Evolutionary conservation across 2,329 filamentous ascomycete genomes (phyloP), one percentile per base, ranked within the genome.

Genomic region (Apiospora aurea): DNA sequence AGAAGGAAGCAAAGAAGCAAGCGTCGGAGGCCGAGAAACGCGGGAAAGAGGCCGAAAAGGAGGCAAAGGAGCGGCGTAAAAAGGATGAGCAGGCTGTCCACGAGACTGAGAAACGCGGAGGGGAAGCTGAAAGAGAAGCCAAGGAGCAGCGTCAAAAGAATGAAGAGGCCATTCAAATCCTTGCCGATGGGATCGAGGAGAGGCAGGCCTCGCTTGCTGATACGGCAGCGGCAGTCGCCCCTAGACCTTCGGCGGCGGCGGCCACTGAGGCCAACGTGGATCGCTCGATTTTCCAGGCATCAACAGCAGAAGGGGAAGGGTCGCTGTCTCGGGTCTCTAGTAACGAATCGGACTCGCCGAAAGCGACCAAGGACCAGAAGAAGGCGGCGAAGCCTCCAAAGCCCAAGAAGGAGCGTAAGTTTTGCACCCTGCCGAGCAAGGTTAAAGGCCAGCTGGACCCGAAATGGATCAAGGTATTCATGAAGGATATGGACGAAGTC

Each of bases 401-500:
- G 73, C 75, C 64, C 78, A 80, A 81, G 66, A 92, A 91, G 76
- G 86, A 92, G 69, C 88, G 90, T 72, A 96, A 93, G 78, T 97
- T 98, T 81, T 96, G 94, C 82, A 90, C 91, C 76, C 82, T 96
- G 3, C 94, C 93, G 0, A 82, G 85, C 26, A 85, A 85, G 71
- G 83, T 81, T 14, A 80, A 85, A 70, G 90, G 90, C 8, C 83
- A 85, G 73, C 83, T 86, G 61, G 94, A 97, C 79, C 83, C 88
- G 5, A 89, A 91, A 21, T 97, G 95, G 95, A 84, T 95, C 0
- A 87, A 91, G 64, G 88, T 97, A 2, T 91, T 91, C 77, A 96
- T 98, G 93, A 88, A 92, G 72, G 91, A 90, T 70, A 90, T 96
- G 73, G 95, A 97, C 78, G 94, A 97, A 81, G 93, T 97, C 0